phyloP scores from a whole-genome alignment of 768 basidiomycete species.

The Megacollybia marginata region DNA sequence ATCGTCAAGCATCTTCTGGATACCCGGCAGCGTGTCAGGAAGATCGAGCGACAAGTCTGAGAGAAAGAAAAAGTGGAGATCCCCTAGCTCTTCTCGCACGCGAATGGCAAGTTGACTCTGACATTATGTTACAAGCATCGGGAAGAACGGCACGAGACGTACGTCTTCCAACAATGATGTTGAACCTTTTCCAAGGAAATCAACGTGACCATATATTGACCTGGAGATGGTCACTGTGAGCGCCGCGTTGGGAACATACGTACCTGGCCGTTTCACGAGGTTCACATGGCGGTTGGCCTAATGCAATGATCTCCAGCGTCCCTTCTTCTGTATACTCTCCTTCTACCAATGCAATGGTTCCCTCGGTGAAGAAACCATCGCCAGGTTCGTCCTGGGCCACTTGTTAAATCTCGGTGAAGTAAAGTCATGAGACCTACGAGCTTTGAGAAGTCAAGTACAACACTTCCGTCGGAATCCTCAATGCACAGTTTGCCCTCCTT shows the following conservation, averaged over 20 bases:
- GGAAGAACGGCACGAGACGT: slow-evolving; percentile 15
- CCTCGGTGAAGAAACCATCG: slow-evolving; percentile 94
- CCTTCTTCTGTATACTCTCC: slow-evolving; percentile 95
- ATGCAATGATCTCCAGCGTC: slow-evolving; percentile 80
- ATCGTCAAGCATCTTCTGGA: slow-evolving; percentile 84
- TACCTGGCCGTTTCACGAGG: slow-evolving; percentile 77
- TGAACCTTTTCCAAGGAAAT: slow-evolving; percentile 93
- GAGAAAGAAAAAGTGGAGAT: slow-evolving; percentile 84
- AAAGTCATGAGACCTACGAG: slow-evolving; percentile 46
- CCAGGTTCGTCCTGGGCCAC: slow-evolving; percentile 70
- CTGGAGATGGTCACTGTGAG: slow-evolving; percentile 29
- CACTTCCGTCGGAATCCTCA: slow-evolving; percentile 89
- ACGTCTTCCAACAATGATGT: slow-evolving; percentile 91
- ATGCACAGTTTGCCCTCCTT: slow-evolving; percentile 88
- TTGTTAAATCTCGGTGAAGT: slow-evolving; percentile 2
- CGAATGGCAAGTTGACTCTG: slow-evolving; percentile 59
- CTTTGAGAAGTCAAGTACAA: slow-evolving; percentile 82
- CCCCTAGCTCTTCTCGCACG: slow-evolving; percentile 60
- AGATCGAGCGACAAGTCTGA: slow-evolving; percentile 97
- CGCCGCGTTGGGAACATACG: slow-evolving; percentile 9
- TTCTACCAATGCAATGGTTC: slow-evolving; percentile 90
- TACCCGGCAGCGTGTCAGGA: slow-evolving; percentile 69
- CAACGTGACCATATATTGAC: slow-evolving; percentile 92
- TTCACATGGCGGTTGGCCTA: slow-evolving; percentile 97
- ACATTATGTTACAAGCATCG: neutral